Conservation (phyloP, 1,284 basidiomycete genomes). For the Salmacisia buchloeana region DNA sequence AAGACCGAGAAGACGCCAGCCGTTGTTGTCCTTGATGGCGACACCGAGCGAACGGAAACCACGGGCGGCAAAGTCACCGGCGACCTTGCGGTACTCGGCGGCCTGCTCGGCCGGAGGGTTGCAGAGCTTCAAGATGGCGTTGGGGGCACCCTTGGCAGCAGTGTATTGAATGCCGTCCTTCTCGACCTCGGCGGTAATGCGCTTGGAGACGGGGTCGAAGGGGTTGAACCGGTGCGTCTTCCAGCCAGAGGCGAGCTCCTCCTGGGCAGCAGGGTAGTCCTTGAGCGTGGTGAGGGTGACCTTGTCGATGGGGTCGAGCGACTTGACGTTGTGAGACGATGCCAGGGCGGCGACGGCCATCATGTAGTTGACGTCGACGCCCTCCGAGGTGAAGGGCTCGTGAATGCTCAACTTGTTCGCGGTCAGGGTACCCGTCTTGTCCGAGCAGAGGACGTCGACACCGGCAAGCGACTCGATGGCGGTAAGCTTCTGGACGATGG, state of each 20-base stretch:
- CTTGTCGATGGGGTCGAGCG: conserved; percentile 60
- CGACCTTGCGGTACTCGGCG: conserved; percentile 53
- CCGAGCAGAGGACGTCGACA: conserved; percentile 60
- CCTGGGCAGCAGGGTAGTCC: conserved; percentile 58
- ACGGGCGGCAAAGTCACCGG: conserved; percentile 55
- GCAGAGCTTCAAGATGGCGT: conserved; percentile 58
- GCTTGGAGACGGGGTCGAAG: conserved; percentile 60
- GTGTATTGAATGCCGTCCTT: conserved; percentile 57
- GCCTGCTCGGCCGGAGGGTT: conserved; percentile 53
- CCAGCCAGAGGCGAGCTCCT: conserved; percentile 57
- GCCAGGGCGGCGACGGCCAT: conserved; percentile 59
- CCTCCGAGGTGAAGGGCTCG: conserved; percentile 55
- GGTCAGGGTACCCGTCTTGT: conserved; percentile 60
- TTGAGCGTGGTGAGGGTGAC: conserved; percentile 58
- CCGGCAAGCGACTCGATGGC: conserved; percentile 61
- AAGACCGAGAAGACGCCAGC: conserved; percentile 56
- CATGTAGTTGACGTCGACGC: conserved; percentile 55
- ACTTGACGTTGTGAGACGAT: conserved; percentile 59
- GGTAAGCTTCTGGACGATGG: conserved; percentile 62
- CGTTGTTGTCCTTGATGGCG: conserved; percentile 56
- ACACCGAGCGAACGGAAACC: conserved; percentile 60
- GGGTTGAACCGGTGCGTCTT: conserved; percentile 58
- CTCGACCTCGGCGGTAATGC: conserved; percentile 59
- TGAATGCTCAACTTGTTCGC: conserved; percentile 61
- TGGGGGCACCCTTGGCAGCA: conserved; percentile 59